These are phyloP conservation scores for Neonectria magnoliae DNA, from an alignment of 2,329 filamentous ascomycete genomes.

Conservation along the genomic window DNA sequence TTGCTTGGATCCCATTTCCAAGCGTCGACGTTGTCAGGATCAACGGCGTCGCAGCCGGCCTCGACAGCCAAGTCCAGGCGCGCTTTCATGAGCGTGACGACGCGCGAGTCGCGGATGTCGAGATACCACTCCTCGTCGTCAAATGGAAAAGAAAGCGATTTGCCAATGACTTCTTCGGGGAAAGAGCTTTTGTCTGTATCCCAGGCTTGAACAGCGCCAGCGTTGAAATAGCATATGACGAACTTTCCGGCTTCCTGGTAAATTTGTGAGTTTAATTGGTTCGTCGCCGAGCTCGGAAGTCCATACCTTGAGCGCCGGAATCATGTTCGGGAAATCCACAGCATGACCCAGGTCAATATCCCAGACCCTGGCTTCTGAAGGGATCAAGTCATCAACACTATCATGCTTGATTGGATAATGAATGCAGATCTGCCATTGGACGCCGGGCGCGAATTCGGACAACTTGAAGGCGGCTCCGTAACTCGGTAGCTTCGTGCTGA, in stretches of 20 bases:
- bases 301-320: background rate
- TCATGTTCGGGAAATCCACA: too few relatives aligned
- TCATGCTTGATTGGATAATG: background rate
- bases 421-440: background rate
- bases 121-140: constrained; percentile 44
- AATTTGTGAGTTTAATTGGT: background rate
- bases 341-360: too few relatives aligned
- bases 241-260: background rate
- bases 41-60: constrained; percentile 47
- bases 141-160: constrained; percentile 37
- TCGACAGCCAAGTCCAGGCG: constrained; percentile 42
- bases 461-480: too few relatives aligned
- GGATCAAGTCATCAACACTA: too few relatives aligned
- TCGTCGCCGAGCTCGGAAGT: too few relatives aligned
- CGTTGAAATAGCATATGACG: constrained; percentile 44
- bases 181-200: constrained; percentile 42
- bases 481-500: too few relatives aligned
- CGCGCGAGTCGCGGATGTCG: constrained; percentile 39
- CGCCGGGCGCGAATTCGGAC: too few relatives aligned
- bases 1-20: constrained; percentile 37
- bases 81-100: constrained; percentile 45
- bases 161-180: constrained; percentile 37
- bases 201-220: constrained; percentile 45
- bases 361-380: too few relatives aligned
- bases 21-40: constrained; percentile 49